phyloP scores from a whole-genome alignment of 129 eudicot species.

The Arctium minus region DNA sequence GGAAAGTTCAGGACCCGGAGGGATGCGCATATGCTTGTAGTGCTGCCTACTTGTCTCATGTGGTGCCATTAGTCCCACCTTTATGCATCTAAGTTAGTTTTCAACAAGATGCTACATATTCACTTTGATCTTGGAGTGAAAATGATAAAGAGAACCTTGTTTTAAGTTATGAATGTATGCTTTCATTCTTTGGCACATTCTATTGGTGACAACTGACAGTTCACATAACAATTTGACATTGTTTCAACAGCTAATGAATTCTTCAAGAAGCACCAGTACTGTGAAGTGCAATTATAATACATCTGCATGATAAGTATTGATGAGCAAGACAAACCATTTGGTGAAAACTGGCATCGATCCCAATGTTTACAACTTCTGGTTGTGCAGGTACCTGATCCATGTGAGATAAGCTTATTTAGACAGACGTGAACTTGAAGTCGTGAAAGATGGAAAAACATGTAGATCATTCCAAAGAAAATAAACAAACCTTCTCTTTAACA shows the following conservation, averaged over 20 bases:
- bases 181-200: background rate
- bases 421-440: background rate
- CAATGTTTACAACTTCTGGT: conserved; percentile 43
- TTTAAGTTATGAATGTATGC: background rate
- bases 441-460: background rate
- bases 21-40: no score
- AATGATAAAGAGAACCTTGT: background rate
- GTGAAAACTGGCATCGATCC: conserved; percentile 52
- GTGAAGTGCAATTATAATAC: background rate
- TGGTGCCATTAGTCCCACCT: no score
- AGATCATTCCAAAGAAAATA: background rate
- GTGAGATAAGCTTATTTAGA: conserved; percentile 6
- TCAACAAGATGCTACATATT: no score
- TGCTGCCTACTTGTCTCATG: no score
- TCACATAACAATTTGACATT: background rate
- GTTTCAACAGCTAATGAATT: background rate
- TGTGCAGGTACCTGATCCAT: conserved; percentile 52
- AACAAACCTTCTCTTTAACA: conserved; percentile 64
- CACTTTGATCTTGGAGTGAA: background rate
- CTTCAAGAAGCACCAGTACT: background rate
- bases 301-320: background rate
- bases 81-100: no score
- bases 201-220: background rate
- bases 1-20: no score
- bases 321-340: conserved; percentile 55